Evolutionary conservation across 352 stramenopile genomes (phyloP).

Genomic region (Globisporangium irregulare): DNA sequence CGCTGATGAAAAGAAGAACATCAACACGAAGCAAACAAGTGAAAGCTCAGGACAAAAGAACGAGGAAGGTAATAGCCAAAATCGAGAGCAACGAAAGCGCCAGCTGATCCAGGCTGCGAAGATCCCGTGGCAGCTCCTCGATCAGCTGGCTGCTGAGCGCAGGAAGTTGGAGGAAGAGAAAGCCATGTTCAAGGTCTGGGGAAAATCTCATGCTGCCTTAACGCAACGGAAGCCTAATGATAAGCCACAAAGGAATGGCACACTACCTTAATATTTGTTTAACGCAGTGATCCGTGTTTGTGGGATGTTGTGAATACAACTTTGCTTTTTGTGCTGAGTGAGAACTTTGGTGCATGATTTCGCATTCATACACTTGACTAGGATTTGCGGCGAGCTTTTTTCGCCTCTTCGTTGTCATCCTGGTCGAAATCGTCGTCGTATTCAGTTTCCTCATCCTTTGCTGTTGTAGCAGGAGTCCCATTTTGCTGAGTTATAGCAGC

Average conservation of each 20-base stretch:
- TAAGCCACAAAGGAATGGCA: neutral
- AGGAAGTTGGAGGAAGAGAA: constrained; percentile 54
- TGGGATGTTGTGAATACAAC: neutral
- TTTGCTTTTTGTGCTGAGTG: neutral
- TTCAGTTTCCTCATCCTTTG: constrained; percentile 29
- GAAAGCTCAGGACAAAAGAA: constrained; percentile 9
- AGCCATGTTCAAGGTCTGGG: constrained; percentile 55
- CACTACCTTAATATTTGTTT: constrained; percentile 4
- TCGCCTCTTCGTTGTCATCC: constrained; percentile 22
- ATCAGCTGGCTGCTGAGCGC: constrained; percentile 51
- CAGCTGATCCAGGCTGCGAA: constrained; percentile 38
- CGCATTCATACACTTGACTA: neutral
- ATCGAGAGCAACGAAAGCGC: constrained; percentile 30
- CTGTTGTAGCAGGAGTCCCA: neutral
- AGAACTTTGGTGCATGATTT: neutral
- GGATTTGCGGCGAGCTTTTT: constrained; percentile 15
- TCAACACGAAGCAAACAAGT: neutral
- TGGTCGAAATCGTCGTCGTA: constrained; percentile 45
- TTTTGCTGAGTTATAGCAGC: neutral
- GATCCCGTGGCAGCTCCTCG: constrained; percentile 70
- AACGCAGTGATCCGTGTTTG: too few relatives aligned
- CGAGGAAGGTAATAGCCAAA: neutral
- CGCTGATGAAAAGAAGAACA: neutral
- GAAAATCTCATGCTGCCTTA: constrained; percentile 20
- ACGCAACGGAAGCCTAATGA: neutral